These are phyloP conservation scores for Penicillium concentricum DNA, from an alignment of 2,329 filamentous ascomycete genomes.

Conservation along the genomic window DNA sequence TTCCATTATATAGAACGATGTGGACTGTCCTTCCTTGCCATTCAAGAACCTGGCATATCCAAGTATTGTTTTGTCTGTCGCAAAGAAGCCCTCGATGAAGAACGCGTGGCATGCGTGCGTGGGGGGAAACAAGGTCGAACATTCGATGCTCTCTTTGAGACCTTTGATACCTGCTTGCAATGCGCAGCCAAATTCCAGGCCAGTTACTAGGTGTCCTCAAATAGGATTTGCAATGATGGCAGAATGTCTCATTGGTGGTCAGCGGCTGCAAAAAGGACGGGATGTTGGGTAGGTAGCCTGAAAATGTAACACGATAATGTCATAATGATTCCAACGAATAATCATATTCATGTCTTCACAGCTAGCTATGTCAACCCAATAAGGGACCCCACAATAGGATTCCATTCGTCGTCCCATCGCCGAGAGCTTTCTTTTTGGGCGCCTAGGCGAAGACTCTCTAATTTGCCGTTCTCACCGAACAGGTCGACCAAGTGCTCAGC, in stretches of 20 bases:
- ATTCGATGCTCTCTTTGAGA: conserved; percentile 28
- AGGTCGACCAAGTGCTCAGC: conserved; percentile 62
- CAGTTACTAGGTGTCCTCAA: conserved; percentile 6
- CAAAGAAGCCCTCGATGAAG: conserved; percentile 50
- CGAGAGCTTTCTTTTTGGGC: conserved; percentile 71
- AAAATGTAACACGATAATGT: neutral
- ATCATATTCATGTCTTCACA: neutral
- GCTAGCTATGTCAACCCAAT: conserved; percentile 50
- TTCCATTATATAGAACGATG: conserved; percentile 47
- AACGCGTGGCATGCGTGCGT: conserved; percentile 27
- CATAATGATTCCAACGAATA: neutral
- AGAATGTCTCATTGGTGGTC: neutral
- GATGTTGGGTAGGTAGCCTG: neutral
- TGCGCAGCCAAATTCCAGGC: conserved; percentile 37
- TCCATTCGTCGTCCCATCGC: conserved; percentile 93
- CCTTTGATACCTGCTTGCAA: conserved; percentile 38
- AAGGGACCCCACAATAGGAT: conserved; percentile 72
- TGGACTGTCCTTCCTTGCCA: conserved; percentile 53
- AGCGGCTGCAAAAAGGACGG: neutral
- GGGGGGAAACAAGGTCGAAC: conserved; percentile 18
- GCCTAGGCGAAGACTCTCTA: conserved; percentile 64
- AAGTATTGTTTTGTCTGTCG: conserved; percentile 56
- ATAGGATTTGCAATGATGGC: neutral
- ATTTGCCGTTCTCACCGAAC: conserved; percentile 57
- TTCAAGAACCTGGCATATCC: conserved; percentile 54